Evolutionary conservation across 2,329 filamentous ascomycete species (phyloP).

Genomic region (Diatrype stigma): DNA sequence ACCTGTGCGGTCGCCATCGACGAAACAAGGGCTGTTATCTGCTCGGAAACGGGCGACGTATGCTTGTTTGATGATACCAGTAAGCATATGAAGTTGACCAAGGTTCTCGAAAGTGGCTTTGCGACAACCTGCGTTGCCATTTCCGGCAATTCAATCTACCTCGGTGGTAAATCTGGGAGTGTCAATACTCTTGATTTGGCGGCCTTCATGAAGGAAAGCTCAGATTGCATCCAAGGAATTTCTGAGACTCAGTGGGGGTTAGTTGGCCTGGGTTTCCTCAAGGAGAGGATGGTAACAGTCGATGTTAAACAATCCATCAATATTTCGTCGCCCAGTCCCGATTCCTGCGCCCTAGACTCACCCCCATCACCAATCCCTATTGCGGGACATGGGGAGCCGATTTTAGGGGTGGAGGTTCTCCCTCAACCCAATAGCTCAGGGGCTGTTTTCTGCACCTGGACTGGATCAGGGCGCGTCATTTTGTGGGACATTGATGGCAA

Average conservation of each 20-base stretch:
- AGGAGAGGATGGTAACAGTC: conserved; percentile 66
- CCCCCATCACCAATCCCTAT: conserved; percentile 49
- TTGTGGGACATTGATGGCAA: conserved; percentile 78
- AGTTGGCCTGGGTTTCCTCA: conserved; percentile 65
- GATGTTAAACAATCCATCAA: conserved; percentile 74
- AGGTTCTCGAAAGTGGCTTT: conserved; percentile 64
- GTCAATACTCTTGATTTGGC: conserved; percentile 51
- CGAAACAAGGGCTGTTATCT: conserved; percentile 72
- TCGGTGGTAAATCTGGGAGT: conserved; percentile 65
- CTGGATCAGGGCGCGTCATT: conserved; percentile 70
- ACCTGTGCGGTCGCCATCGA: conserved; percentile 71
- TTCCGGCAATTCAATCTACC: conserved; percentile 54
- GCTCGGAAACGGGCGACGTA: conserved; percentile 84
- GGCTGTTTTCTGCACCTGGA: conserved; percentile 86
- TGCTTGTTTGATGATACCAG: conserved; percentile 78
- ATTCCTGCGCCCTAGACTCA: conserved; percentile 35
- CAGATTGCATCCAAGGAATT: conserved; percentile 35
- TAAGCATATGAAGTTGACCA: conserved; percentile 65
- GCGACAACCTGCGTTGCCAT: conserved; percentile 63
- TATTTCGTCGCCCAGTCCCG: conserved; percentile 50
- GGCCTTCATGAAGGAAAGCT: conserved; percentile 39
- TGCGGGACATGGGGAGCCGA: conserved; percentile 58
- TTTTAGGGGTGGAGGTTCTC: conserved; percentile 71
- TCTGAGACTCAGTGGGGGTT: conserved; percentile 42
- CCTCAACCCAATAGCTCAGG: conserved; percentile 53